phyloP scores from a whole-genome alignment of 2,329 filamentous ascomycete genomes.

The Teratosphaeria viscida region DNA sequence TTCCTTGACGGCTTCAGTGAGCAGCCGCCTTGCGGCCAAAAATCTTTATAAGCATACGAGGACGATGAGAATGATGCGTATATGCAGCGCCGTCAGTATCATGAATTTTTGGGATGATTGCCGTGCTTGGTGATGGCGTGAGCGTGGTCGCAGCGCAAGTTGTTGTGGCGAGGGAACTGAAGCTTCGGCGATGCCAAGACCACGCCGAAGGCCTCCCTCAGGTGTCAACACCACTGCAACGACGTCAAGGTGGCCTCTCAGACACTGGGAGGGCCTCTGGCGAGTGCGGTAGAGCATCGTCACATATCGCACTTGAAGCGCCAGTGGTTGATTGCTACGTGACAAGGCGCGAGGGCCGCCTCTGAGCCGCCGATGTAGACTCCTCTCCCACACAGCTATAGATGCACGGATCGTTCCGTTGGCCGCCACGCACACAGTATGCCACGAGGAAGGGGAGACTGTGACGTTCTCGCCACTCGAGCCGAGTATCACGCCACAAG shows the following conservation, averaged over 20 bases:
- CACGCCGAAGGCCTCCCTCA: neutral
- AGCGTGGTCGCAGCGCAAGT: neutral
- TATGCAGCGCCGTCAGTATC: neutral
- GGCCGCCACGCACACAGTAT: neutral
- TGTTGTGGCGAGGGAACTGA: neutral
- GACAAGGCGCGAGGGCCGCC: neutral
- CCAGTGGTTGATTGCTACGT: neutral
- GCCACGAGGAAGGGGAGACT: neutral
- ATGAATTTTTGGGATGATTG: neutral
- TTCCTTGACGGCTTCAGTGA: neutral
- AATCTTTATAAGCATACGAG: neutral
- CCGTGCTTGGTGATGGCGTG: neutral
- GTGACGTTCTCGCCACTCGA: neutral
- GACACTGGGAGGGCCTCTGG: neutral
- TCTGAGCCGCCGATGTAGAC: neutral
- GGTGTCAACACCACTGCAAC: neutral
- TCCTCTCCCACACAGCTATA: neutral
- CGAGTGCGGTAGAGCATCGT: neutral
- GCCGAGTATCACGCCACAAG: neutral
- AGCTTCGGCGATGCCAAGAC: neutral
- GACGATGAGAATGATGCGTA: neutral
- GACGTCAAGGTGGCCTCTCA: neutral
- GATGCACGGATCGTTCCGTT: neutral
- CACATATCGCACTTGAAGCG: neutral
- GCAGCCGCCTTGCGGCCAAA: neutral